phyloP scores from a whole-genome alignment of 2,329 filamentous ascomycete species.

The Aspergillus sp. region DNA sequence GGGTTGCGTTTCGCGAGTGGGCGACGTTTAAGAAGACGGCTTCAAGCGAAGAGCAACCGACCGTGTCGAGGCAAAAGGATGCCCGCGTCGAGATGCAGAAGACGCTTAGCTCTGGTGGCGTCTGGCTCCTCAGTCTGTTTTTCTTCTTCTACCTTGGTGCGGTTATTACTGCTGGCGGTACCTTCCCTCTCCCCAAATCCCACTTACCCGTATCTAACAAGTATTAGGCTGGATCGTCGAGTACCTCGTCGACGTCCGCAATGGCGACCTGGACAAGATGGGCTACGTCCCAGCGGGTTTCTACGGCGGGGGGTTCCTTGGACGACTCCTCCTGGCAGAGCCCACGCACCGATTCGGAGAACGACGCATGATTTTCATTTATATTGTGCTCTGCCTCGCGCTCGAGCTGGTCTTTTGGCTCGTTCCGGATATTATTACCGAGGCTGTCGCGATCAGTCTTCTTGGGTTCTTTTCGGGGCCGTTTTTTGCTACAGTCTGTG shows the following conservation, averaged over 20 bases:
- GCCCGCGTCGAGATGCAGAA: conserved; percentile 32
- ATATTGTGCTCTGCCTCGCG: conserved; percentile 56
- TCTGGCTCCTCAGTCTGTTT: conserved; percentile 66
- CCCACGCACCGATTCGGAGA: conserved; percentile 64
- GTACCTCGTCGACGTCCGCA: conserved; percentile 64
- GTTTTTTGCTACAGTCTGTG: conserved; percentile 58
- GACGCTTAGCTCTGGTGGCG: conserved; percentile 26
- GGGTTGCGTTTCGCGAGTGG: conserved; percentile 55
- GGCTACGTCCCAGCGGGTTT: conserved; percentile 67
- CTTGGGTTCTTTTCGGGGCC: conserved; percentile 64
- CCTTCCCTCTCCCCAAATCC: background rate
- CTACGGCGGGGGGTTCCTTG: conserved; percentile 62
- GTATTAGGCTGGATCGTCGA: conserved; percentile 65
- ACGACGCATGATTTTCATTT: conserved; percentile 61
- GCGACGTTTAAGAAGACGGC: conserved; percentile 9
- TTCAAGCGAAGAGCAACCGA: background rate
- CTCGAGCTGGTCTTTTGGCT: conserved; percentile 67
- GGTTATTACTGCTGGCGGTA: conserved; percentile 55
- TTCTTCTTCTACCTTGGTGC: conserved; percentile 68
- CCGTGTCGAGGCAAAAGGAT: conserved; percentile 1
- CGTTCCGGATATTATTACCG: conserved; percentile 53
- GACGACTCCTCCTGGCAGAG: conserved; percentile 62
- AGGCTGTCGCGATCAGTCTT: conserved; percentile 59
- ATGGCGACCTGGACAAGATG: conserved; percentile 60
- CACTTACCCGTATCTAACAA: background rate